These are phyloP conservation scores for Fusarium buxicola DNA, from an alignment of 2,329 filamentous ascomycete genomes.

Conservation along the genomic window DNA sequence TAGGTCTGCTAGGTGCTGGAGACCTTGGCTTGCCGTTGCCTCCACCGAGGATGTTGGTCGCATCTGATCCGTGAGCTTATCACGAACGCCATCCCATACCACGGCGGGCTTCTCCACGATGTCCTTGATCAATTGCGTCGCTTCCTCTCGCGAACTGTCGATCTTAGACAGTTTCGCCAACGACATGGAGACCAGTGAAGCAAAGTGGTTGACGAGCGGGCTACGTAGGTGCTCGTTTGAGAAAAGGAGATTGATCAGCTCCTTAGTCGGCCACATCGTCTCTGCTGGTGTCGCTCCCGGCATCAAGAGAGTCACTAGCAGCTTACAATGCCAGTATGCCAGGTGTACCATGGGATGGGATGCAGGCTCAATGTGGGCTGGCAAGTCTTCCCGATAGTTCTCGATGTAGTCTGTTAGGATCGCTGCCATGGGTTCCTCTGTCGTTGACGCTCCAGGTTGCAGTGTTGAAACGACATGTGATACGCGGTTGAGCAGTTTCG, in stretches of 20 bases:
- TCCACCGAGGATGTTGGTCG: constrained; percentile 54
- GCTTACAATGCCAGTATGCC: constrained; percentile 76
- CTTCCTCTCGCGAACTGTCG: constrained; percentile 68
- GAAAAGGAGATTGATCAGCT: constrained; percentile 69
- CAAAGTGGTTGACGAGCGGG: constrained; percentile 76
- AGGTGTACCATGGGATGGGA: constrained; percentile 70
- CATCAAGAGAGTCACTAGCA: constrained; percentile 71
- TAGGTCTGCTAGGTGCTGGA: constrained; percentile 72
- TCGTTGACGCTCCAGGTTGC: constrained; percentile 50
- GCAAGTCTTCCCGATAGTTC: constrained; percentile 73
- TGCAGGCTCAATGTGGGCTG: constrained; percentile 64
- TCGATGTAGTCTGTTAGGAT: constrained; percentile 60
- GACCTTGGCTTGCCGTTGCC: constrained; percentile 61
- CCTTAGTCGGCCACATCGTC: constrained; percentile 69
- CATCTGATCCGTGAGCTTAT: constrained; percentile 53
- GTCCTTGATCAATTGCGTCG: constrained; percentile 64
- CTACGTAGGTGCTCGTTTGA: constrained; percentile 66
- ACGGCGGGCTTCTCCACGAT: constrained; percentile 65
- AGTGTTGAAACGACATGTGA: constrained; percentile 54
- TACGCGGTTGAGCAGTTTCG: constrained; percentile 63
- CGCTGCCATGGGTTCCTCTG: constrained; percentile 50
- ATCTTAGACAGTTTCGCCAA: constrained; percentile 69
- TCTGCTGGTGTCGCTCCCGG: constrained; percentile 66
- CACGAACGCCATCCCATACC: constrained; percentile 68
- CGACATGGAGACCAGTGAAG: constrained; percentile 68